Evolutionary conservation across 768 basidiomycete species (phyloP).

Genomic region (Tricholoma furcatifolium): DNA sequence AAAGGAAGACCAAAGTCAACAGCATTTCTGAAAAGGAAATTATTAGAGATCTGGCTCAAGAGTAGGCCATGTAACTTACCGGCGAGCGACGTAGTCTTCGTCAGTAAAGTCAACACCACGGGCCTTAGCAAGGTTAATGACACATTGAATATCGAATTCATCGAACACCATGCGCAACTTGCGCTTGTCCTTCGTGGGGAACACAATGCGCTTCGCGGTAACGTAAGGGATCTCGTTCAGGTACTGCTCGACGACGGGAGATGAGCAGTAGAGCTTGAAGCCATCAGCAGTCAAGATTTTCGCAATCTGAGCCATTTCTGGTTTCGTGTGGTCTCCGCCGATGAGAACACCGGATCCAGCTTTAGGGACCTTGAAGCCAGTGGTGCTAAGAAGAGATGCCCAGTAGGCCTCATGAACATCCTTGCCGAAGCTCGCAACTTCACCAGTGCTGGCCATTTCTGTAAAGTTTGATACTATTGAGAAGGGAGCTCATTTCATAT

Average conservation of each 20-base stretch:
- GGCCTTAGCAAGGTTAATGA: constrained; percentile 86
- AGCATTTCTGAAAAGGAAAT: constrained; percentile 60
- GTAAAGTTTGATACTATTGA: not conserved
- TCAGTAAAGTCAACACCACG: constrained; percentile 78
- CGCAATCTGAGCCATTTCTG: constrained; percentile 84
- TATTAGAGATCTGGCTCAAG: not conserved
- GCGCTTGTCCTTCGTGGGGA: constrained; percentile 96
- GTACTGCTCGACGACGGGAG: constrained; percentile 73
- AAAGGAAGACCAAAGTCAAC: constrained; percentile 94
- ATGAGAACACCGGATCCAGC: constrained; percentile 86
- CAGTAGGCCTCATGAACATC: constrained; percentile 96
- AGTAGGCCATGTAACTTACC: constrained; percentile 41
- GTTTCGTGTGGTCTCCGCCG: constrained; percentile 85
- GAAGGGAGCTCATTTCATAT: constrained; percentile 1
- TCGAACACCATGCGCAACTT: constrained; percentile 92
- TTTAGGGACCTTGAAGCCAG: constrained; percentile 90
- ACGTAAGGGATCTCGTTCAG: constrained; percentile 80
- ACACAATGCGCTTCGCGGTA: constrained; percentile 84
- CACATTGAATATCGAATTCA: constrained; percentile 91
- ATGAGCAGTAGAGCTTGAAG: constrained; percentile 94
- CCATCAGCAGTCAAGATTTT: constrained; percentile 80
- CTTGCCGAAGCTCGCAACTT: constrained; percentile 93
- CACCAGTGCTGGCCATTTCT: constrained; percentile 99
- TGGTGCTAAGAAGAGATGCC: constrained; percentile 92
- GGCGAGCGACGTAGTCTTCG: constrained; percentile 95